A percentile compares a stretch with the other conserved stretches of the same genome.
Conservation (phyloP, 2,329 filamentous ascomycete genomes). For the Penicillium carneum region DNA sequence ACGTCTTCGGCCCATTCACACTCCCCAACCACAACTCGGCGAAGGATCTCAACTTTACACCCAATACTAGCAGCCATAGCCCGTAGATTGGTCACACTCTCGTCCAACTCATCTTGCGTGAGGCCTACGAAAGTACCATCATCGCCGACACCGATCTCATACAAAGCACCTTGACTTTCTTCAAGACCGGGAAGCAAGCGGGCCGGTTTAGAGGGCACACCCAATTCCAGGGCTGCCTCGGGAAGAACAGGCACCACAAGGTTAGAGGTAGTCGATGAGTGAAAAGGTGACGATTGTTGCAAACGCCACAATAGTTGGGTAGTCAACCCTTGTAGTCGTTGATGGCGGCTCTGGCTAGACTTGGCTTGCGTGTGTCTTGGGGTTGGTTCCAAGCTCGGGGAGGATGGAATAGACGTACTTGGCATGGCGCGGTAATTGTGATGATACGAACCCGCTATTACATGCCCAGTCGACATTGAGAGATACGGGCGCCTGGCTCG, state of each 20-base stretch:
- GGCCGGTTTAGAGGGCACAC: conserved; percentile 60
- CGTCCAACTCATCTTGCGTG: conserved; percentile 87
- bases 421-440: conserved; percentile 39
- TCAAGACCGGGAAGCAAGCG: conserved; percentile 77
- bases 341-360: conserved; percentile 75
- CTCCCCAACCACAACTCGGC: conserved; percentile 82
- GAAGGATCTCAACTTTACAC: conserved; percentile 80
- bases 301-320: conserved; percentile 94
- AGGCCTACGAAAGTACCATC: conserved; percentile 90
- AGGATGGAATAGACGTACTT: conserved; percentile 32
- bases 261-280: conserved; percentile 78
- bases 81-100: conserved; percentile 82
- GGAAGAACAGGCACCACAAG: conserved; percentile 78
- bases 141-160: conserved; percentile 95
- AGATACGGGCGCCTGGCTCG: conserved; percentile 77
- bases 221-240: conserved; percentile 67
- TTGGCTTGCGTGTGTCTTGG: conserved; percentile 53
- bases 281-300: conserved; percentile 91
- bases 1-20: conserved; percentile 66
- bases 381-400: conserved; percentile 42
- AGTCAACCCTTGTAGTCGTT: conserved; percentile 86
- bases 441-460: conserved; percentile 62
- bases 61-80: conserved; percentile 93
- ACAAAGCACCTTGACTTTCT: conserved; percentile 89
- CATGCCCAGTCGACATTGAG: conserved; percentile 70